These are phyloP conservation scores for Geotrichum restrictum DNA, from an alignment of 1,139 yeast genomes.

Conservation along the genomic window DNA sequence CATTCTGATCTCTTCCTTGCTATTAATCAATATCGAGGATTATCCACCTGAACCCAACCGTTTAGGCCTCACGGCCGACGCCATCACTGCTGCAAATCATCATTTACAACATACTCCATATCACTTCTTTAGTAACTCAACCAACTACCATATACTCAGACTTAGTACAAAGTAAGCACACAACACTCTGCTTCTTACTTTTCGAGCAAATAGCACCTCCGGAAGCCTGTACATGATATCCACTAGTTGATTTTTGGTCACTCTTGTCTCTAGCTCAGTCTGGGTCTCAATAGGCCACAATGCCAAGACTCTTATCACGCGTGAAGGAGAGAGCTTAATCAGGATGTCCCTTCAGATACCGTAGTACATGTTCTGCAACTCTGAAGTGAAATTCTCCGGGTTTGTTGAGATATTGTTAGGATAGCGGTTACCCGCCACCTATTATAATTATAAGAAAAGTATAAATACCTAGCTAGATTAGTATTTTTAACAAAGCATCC, in stretches of 20 bases:
- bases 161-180: no score
- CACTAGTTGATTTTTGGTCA: conserved; percentile 18
- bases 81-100: no score
- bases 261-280: conserved; percentile 22
- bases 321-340: not conserved
- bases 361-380: conserved; percentile 24
- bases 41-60: no score
- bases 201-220: conserved; percentile 21
- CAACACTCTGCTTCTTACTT: conserved; percentile 3
- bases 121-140: conserved; percentile 2
- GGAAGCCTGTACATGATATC: conserved; percentile 18
- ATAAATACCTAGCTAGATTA: no score
- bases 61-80: no score
- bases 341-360: conserved; percentile 21
- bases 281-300: conserved; percentile 15
- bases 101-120: no score
- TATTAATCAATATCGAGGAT: no score
- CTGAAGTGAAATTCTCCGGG: conserved; percentile 21
- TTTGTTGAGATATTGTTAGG: conserved; percentile 20
- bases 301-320: not conserved
- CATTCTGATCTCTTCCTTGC: no score
- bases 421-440: no score
- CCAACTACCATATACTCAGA: conserved; percentile 8
- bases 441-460: no score
- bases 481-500: no score